These are phyloP conservation scores for Cicer bijugum DNA, from an alignment of 306 rosid genomes.

Conservation along the genomic window DNA sequence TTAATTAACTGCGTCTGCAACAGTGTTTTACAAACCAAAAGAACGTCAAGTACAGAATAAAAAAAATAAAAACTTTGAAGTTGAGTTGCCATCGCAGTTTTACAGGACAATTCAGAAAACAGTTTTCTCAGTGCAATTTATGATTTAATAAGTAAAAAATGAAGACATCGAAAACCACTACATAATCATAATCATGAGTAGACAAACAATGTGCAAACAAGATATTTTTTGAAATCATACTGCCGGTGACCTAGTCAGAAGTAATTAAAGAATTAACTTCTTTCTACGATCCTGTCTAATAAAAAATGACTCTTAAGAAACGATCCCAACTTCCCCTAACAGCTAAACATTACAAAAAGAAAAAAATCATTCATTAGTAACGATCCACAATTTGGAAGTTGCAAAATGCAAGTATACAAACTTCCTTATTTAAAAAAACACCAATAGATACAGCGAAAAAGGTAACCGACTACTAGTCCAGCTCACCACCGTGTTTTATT, in stretches of 20 bases:
- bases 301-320: conserved; percentile 14
- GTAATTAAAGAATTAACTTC: neutral
- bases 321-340: conserved; percentile 1
- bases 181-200: neutral
- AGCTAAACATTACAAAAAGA: neutral
- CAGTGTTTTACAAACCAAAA: conserved; percentile 42
- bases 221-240: conserved; percentile 5
- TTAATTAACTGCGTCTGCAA: conserved; percentile 84
- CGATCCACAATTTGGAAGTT: conserved; percentile 22
- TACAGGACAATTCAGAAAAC: neutral
- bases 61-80: neutral
- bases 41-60: conserved; percentile 42
- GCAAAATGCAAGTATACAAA: neutral
- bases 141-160: conserved; percentile 1
- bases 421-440: neutral
- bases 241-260: conserved; percentile 13
- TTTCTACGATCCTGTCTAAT: neutral
- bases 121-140: neutral
- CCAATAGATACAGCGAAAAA: conserved; percentile 4
- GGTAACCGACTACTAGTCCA: conserved; percentile 13
- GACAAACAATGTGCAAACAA: conserved; percentile 31
- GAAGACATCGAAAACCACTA: neutral
- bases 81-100: conserved; percentile 2
- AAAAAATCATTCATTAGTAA: conserved; percentile 5
- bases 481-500: neutral